Evolutionary conservation across 805 yeast genomes (phyloP), one percentile per base, ranked within the genome.

Genomic region (Maudiozyma saulgeensis): DNA sequence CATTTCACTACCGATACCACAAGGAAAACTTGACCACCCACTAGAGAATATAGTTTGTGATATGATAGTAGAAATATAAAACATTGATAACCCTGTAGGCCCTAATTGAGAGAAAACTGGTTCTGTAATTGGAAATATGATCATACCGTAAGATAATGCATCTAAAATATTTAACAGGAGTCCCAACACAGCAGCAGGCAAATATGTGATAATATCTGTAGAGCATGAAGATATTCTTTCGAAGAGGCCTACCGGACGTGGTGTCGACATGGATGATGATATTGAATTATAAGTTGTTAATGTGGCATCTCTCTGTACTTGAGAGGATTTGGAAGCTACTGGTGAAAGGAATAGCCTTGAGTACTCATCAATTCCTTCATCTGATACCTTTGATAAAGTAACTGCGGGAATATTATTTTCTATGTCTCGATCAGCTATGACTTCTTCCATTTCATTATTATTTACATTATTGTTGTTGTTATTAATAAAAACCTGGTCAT

Each of bases 1-100:
- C 99, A 93, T 93, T 68, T 93, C 98, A 3, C 96, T 86, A 1
- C 99, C 99, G 42, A 91, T 81, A n/a, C 95, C 96, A 2, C 89
- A 77, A 53, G 80, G 80, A 70, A 93, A 91, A 8, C 87, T 85
- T 15, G 96, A 87, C 1, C 95, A 95, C 15, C 99, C 99, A 23
- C 87, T 67, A 0, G 97, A 89, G 62, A 79, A 90, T 6, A 88
- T 86, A 54, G 89, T 68, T 65, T 93, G 99, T 0, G 96, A 85
- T 0, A 91, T 77, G n/a, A 93, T 77, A 32, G 96, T 86, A 4
- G 96, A 86, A 40, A 91, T 79, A 67, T 93, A 93, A 66, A 93
- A 93, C 93, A 93, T 86, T 1, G 97, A 85, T 41, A 93, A 64
- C 0, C 99, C 99, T 1, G 87, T 78, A 0, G 96, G 87, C 0